phyloP scores from a whole-genome alignment of 495 filamentous ascomycete species.

The Evansstolkia leycettana region DNA sequence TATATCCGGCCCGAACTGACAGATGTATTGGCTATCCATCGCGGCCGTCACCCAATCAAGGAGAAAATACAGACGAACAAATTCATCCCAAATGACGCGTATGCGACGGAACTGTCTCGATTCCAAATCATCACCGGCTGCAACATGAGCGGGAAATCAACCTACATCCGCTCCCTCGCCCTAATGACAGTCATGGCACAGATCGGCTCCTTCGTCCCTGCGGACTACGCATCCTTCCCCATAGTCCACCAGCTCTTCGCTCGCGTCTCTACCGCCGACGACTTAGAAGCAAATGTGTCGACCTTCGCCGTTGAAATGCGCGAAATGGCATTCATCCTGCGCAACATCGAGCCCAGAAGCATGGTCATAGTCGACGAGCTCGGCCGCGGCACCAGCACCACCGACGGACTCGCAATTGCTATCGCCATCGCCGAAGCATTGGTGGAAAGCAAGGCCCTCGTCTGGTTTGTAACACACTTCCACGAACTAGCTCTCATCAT shows the following conservation, averaged over 20 bases:
- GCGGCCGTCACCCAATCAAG: constrained; percentile 71
- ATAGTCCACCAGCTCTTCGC: constrained; percentile 78
- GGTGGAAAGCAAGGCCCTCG: constrained; percentile 57
- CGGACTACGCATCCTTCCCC: constrained; percentile 68
- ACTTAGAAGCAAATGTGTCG: constrained; percentile 80
- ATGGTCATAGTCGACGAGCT: constrained; percentile 88
- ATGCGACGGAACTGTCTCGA: constrained; percentile 60
- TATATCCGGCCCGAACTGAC: constrained; percentile 72
- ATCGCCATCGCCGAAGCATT: constrained; percentile 78
- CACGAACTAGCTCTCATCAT: constrained; percentile 68
- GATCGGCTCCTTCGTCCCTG: constrained; percentile 84
- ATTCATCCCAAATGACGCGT: constrained; percentile 84
- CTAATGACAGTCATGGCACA: constrained; percentile 87
- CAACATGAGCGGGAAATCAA: constrained; percentile 99
- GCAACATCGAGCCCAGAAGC: constrained; percentile 60
- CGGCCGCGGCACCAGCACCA: constrained; percentile 79
- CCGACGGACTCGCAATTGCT: constrained; percentile 84
- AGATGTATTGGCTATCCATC: constrained; percentile 64
- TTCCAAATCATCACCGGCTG: constrained; percentile 93
- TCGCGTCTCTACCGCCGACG: constrained; percentile 74
- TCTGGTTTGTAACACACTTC: constrained; percentile 95
- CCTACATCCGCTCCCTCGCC: constrained; percentile 80
- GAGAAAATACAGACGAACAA: constrained; percentile 55
- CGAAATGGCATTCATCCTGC: constrained; percentile 84
- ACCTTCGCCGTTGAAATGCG: constrained; percentile 93